phyloP scores from a whole-genome alignment of 495 filamentous ascomycete species.

The Penicillium desertorum region DNA sequence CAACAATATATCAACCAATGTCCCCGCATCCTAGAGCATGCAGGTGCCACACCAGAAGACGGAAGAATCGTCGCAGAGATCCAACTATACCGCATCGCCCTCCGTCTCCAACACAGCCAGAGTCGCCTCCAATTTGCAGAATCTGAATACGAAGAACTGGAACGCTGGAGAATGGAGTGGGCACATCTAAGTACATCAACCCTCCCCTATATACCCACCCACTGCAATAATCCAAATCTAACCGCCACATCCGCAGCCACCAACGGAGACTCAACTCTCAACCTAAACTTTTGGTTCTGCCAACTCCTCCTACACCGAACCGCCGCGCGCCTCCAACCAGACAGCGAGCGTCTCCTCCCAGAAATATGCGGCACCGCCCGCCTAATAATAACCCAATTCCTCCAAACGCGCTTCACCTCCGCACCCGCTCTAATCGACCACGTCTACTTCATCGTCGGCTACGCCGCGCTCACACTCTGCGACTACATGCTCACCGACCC shows the following conservation, averaged over 20 bases:
- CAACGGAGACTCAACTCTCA: conserved; percentile 35
- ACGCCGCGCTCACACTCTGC: conserved; percentile 44
- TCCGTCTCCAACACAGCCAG: conserved; percentile 31
- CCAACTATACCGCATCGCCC: conserved; percentile 36
- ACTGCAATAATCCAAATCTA: conserved; percentile 5
- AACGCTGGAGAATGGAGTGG: conserved; percentile 44
- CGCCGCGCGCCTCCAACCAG: conserved; percentile 29
- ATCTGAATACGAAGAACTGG: conserved; percentile 39
- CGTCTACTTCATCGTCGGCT: conserved; percentile 40
- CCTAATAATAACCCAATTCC: conserved; percentile 36
- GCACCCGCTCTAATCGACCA: conserved; percentile 40
- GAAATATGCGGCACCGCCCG: conserved; percentile 39
- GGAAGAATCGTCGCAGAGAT: conserved; percentile 41
- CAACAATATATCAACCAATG: conserved; percentile 39
- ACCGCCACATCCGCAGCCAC: conserved; percentile 21
- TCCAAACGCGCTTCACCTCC: conserved; percentile 35
- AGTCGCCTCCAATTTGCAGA: conserved; percentile 35
- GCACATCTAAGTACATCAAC: conserved; percentile 34
- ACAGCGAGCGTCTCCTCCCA: conserved; percentile 30
- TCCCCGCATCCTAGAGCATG: conserved; percentile 37
- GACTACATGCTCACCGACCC: conserved; percentile 41
- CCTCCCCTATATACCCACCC: neutral
- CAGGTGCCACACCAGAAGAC: conserved; percentile 36
- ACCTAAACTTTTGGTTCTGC: conserved; percentile 42
- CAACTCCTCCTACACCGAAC: conserved; percentile 43